Evolutionary conservation across 768 basidiomycete species (phyloP), one percentile per base, ranked within the genome.

Genomic region (Trametes cingulata): DNA sequence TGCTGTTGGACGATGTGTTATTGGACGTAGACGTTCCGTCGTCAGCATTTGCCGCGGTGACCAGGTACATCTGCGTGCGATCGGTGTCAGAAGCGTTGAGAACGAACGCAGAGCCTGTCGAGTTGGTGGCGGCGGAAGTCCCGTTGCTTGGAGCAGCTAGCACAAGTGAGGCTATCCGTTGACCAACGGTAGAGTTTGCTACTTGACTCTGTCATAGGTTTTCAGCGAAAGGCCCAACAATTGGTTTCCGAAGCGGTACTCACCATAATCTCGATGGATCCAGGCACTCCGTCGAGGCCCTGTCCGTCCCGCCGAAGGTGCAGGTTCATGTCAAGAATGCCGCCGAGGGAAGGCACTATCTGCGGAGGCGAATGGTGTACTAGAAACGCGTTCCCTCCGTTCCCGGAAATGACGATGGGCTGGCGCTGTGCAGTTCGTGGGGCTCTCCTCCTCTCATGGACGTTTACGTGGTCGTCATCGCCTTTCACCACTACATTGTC

Each of bases 221-320:
- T 35, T 60, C 2, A 46, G n/a, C 3, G 22, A 15, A 29, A 20
- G 5, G 8, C 6, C 13, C 25, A 17, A 15, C 24, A 41, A 35
- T 7, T 17, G 22, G 49, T 17, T 17, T 54, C 39, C 57, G 50
- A 67, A 29, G 37, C 33, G 37, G 47, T 12, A 73, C 78, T 52
- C 61, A 78, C 85, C 74, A 82, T 71, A 60, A 87, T 78, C 61
- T 81, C 76, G 47, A 86, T 71, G 3, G 58, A 73, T 4, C 85
- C 84, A 8, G 74, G 68, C 8, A 73, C 76, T 2, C 73, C 72
- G 14, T 53, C 29, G 4, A 19, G 6, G 6, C 6, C 33, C 54
- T 52, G 49, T 22, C 42, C 53, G 33, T 56, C 52, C 22, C 55
- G 58, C n/a, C 46, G 56, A n/a, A 56, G 25, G 45, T 62, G 9